These are phyloP conservation scores for Brasenia schreberi DNA, from an alignment of 164 flowering plant species.

Conservation along the genomic window DNA sequence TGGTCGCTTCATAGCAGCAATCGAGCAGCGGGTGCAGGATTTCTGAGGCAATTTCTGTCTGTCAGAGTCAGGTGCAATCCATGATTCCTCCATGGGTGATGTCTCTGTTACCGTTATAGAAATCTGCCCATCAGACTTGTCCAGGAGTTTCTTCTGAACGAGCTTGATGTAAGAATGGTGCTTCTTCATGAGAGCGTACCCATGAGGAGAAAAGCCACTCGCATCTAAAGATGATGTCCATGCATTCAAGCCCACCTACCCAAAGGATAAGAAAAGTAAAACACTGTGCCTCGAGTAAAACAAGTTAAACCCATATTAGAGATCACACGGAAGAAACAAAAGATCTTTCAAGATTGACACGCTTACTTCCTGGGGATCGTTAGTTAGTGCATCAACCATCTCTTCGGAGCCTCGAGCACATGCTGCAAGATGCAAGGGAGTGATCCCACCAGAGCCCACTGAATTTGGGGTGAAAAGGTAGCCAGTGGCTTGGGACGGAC, in stretches of 20 bases:
- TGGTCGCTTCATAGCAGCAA: slow-evolving; percentile 15
- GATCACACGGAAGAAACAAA: too few relatives aligned
- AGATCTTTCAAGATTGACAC: too few relatives aligned
- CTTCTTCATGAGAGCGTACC: slow-evolving; percentile 56
- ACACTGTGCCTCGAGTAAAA: neutral
- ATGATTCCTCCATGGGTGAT: neutral
- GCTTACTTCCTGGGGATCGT: slow-evolving; percentile 68
- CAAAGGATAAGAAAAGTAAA: neutral
- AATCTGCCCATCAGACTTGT: slow-evolving; percentile 43
- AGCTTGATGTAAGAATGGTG: slow-evolving; percentile 54
- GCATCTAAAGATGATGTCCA: slow-evolving; percentile 63
- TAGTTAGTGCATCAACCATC: slow-evolving; percentile 61
- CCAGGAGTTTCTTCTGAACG: slow-evolving; percentile 55
- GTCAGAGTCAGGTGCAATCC: neutral
- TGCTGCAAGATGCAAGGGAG: slow-evolving; percentile 90
- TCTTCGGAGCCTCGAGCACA: slow-evolving; percentile 44
- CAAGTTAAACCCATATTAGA: neutral
- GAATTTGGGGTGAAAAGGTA: slow-evolving; percentile 58
- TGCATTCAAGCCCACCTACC: slow-evolving; percentile 57
- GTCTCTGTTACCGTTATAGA: slow-evolving; percentile 34
- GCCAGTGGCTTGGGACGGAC: slow-evolving; percentile 18
- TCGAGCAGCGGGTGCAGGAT: slow-evolving; percentile 44
- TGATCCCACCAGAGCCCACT: slow-evolving; percentile 65
- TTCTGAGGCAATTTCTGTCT: slow-evolving; percentile 1
- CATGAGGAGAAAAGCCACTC: slow-evolving; percentile 60